Conservation (phyloP, 2,329 filamentous ascomycete species). For the Exophiala sp. region DNA sequence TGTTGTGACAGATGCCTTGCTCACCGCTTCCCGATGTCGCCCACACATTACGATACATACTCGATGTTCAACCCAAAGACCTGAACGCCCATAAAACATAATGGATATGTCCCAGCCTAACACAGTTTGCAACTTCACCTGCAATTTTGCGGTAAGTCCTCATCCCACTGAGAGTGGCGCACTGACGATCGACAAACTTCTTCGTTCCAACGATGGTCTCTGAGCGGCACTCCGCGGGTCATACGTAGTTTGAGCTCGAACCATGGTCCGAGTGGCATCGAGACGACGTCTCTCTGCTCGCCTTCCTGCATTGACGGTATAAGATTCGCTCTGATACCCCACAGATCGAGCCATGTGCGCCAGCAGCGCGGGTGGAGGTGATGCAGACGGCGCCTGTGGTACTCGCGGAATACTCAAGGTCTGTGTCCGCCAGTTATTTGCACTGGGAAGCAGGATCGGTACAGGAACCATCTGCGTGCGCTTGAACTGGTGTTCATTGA, state of each 20-base stretch:
- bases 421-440: conserved; percentile 6
- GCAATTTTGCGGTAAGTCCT: no score
- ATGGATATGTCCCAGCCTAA: no score
- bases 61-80: no score
- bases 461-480: conserved; percentile 40
- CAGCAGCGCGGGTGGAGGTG: conserved; percentile 14
- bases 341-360: conserved; percentile 19
- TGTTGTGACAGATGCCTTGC: no score
- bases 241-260: conserved; percentile 10
- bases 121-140: no score
- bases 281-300: conserved; percentile 26
- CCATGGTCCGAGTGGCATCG: conserved; percentile 23
- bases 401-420: conserved; percentile 5
- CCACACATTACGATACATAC: no score
- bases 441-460: conserved; percentile 26
- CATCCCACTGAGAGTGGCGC: no score
- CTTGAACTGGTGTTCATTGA: conserved; percentile 43
- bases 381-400: conserved; percentile 21
- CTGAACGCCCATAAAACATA: no score
- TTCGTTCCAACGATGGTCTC: no score
- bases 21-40: no score
- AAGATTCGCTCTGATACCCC: conserved; percentile 23
- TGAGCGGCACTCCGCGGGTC: no score
- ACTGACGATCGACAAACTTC: no score
- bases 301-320: conserved; percentile 23